Conservation (phyloP, 805 yeast species). For the Danielia reshetovae region DNA sequence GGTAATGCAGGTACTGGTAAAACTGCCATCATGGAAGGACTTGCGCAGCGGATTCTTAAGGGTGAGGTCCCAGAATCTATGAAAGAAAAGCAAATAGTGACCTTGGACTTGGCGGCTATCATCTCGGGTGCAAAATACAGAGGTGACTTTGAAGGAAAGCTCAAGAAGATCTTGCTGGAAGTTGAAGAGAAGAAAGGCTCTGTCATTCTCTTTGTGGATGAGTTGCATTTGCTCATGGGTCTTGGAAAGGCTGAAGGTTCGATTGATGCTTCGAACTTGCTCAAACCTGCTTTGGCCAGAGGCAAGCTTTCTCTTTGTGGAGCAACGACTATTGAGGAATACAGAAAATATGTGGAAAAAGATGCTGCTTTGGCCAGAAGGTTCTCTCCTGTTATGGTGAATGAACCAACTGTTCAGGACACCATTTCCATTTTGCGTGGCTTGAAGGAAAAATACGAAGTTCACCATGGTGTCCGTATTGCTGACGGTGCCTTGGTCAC, state of each 20-base stretch:
- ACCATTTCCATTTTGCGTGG: slow-evolving; percentile 92
- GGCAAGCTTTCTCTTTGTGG: slow-evolving; percentile 92
- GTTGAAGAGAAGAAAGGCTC: slow-evolving; percentile 74
- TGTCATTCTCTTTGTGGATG: slow-evolving; percentile 83
- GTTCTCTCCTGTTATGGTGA: slow-evolving; percentile 81
- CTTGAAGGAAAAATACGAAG: slow-evolving; percentile 89
- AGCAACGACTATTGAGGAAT: slow-evolving; percentile 94
- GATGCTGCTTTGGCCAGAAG: slow-evolving; percentile 95
- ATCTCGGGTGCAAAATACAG: slow-evolving; percentile 94
- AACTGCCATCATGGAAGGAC: slow-evolving; percentile 93
- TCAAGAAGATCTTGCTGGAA: slow-evolving; percentile 77
- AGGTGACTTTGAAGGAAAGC: slow-evolving; percentile 92
- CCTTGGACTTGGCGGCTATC: slow-evolving; percentile 82
- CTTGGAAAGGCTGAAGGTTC: slow-evolving; percentile 92
- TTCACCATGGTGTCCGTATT: slow-evolving; percentile 95
- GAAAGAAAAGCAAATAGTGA: slow-evolving; percentile 78
- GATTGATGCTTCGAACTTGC: slow-evolving; percentile 89
- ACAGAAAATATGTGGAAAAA: slow-evolving; percentile 87
- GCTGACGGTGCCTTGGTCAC: slow-evolving; percentile 90
- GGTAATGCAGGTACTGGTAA: slow-evolving; percentile 99
- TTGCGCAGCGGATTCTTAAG: slow-evolving; percentile 87
- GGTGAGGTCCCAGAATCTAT: slow-evolving; percentile 94
- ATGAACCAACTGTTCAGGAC: slow-evolving; percentile 88
- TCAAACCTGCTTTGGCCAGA: slow-evolving; percentile 91
- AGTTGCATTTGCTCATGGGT: slow-evolving; percentile 83